These are phyloP conservation scores for Crucibulum laeve DNA, from an alignment of 768 basidiomycete genomes.

Conservation along the genomic window DNA sequence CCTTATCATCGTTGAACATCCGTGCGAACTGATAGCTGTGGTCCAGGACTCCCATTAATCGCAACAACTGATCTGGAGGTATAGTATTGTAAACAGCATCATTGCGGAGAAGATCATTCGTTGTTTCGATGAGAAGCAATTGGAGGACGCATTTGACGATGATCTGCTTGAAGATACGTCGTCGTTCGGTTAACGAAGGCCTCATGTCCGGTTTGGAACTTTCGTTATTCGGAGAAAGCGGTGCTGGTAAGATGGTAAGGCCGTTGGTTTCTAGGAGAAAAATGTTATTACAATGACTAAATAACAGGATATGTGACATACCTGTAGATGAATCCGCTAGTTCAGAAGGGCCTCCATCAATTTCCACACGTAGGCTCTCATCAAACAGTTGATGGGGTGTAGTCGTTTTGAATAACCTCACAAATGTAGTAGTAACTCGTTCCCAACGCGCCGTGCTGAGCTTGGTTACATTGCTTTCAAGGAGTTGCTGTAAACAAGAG, in stretches of 20 bases:
- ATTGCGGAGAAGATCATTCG: conserved; percentile 91
- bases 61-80: conserved; percentile 88
- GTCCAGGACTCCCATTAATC: conserved; percentile 92
- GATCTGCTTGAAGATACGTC: conserved; percentile 94
- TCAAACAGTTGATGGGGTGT: conserved; percentile 98
- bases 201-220: conserved; percentile 40
- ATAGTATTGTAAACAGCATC: conserved; percentile 89
- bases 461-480: conserved; percentile 90
- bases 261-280: conserved; percentile 51
- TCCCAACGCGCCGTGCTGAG: conserved; percentile 87
- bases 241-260: conserved; percentile 77
- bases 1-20: conserved; percentile 97
- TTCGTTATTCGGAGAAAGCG: conserved; percentile 74
- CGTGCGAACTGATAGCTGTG: conserved; percentile 98
- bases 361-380: conserved; percentile 81
- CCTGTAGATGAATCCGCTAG: conserved; percentile 39
- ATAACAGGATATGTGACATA: background rate
- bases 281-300: background rate
- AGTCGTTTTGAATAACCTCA: conserved; percentile 95
- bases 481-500: conserved; percentile 91
- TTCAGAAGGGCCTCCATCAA: conserved; percentile 57
- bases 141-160: conserved; percentile 99
- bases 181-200: conserved; percentile 64
- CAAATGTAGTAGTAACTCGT: conserved; percentile 85
- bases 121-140: conserved; percentile 92